Conservation (phyloP, 1,284 basidiomycete species). For the Kalmanozyma brasiliensis region DNA sequence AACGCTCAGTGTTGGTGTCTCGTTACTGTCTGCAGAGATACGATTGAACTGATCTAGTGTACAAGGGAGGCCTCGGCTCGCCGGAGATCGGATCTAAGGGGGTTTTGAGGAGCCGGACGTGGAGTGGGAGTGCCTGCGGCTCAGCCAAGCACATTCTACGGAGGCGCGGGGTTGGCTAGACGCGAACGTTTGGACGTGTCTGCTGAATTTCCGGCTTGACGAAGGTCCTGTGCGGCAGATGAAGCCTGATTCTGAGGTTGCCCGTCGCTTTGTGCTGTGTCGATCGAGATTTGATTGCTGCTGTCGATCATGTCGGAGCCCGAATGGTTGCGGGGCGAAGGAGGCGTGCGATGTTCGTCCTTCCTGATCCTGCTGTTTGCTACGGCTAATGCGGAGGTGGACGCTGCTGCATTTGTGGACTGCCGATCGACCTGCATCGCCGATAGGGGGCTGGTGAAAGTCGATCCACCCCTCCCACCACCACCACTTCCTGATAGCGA, state of each 20-base stretch:
- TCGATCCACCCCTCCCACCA: neutral
- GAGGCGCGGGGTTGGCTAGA: too few species aligned
- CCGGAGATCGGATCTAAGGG: too few species aligned
- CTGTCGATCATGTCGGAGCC: neutral
- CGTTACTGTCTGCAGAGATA: too few species aligned
- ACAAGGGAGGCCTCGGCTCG: too few species aligned
- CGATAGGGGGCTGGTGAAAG: conserved; percentile 4
- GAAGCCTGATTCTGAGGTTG: neutral
- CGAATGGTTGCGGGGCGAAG: conserved; percentile 11
- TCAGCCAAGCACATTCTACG: too few species aligned
- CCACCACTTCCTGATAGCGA: conserved; percentile 1
- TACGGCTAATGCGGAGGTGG: neutral
- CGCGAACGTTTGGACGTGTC: too few species aligned
- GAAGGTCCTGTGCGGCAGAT: neutral
- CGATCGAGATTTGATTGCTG: neutral
- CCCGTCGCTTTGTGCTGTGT: neutral
- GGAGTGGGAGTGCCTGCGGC: too few species aligned
- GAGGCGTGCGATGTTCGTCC: conserved; percentile 30
- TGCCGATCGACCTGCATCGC: conserved; percentile 30
- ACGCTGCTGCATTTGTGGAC: neutral
- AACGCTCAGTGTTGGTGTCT: too few species aligned
- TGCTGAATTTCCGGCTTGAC: neutral
- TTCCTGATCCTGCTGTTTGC: conserved; percentile 14
- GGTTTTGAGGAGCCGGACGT: too few species aligned
- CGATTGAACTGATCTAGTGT: too few species aligned